A percentile compares a stretch with the other conserved stretches of the same genome.
These are phyloP conservation scores for Canna indica DNA, from an alignment of 176 grass and related monocot genomes.

Conservation along the genomic window DNA sequence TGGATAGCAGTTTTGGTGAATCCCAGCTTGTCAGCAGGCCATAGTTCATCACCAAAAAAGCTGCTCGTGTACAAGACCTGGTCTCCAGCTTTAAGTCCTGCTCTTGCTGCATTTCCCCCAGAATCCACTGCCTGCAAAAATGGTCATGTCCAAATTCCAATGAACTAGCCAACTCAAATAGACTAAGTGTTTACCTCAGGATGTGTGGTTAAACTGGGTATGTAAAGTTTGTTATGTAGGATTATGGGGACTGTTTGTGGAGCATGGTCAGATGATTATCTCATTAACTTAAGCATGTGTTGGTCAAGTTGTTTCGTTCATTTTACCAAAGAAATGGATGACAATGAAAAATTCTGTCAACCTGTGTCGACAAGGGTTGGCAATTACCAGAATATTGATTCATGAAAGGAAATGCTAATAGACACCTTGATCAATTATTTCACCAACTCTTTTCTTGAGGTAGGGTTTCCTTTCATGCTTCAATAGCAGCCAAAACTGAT, in stretches of 20 bases:
- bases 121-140: constrained; percentile 60
- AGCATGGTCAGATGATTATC: too few relatives aligned
- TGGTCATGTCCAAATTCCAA: not conserved
- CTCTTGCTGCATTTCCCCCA: constrained; percentile 76
- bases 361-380: too few relatives aligned
- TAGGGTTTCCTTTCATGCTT: too few relatives aligned
- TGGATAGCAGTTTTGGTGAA: constrained; percentile 98
- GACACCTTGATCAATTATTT: not conserved
- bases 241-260: not conserved
- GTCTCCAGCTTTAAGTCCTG: constrained; percentile 65
- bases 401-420: not conserved
- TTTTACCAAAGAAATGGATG: too few relatives aligned
- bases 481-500: too few relatives aligned
- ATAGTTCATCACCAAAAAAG: constrained; percentile 91
- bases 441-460: too few relatives aligned
- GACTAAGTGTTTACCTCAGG: too few relatives aligned
- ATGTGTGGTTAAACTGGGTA: too few relatives aligned
- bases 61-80: constrained; percentile 94
- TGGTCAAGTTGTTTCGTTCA: too few relatives aligned
- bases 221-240: not conserved
- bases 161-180: not conserved
- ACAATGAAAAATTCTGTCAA: too few relatives aligned
- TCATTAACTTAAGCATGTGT: too few relatives aligned
- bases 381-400: not conserved
- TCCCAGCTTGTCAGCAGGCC: constrained; percentile 97